phyloP scores from a whole-genome alignment of 176 grass and related monocot genomes.

The Bolboschoenus planiculmis region DNA sequence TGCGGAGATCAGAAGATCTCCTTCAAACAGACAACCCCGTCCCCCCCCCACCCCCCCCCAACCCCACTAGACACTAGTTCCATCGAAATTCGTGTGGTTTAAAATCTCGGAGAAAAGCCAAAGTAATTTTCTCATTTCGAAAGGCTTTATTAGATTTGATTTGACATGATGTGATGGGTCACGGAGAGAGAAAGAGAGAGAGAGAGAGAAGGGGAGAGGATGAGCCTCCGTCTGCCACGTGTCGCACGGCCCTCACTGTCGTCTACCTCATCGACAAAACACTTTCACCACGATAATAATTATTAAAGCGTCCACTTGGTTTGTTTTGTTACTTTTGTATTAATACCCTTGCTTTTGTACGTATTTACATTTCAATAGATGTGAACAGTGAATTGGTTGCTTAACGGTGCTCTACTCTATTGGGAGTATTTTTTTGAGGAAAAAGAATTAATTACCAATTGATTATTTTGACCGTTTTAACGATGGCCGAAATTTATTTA shows the following conservation, averaged over 20 bases:
- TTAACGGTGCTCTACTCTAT: too few relatives aligned
- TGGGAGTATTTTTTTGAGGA: too few relatives aligned
- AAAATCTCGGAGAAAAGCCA: background rate
- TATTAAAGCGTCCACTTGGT: background rate
- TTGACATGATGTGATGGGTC: slow-evolving; percentile 23
- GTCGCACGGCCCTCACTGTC: background rate
- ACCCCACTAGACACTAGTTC: background rate
- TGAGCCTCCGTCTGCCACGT: background rate
- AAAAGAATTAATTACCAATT: too few relatives aligned
- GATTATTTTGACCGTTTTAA: too few relatives aligned
- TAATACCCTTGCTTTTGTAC: background rate
- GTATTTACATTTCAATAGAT: background rate
- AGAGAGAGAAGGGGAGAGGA: background rate
- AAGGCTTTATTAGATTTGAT: slow-evolving; percentile 1
- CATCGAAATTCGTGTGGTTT: slow-evolving; percentile 17
- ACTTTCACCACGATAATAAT: background rate
- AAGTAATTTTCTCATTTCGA: background rate
- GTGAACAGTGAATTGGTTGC: background rate
- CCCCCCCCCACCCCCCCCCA: too few relatives aligned
- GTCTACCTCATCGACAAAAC: background rate
- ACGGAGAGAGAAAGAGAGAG: too few relatives aligned
- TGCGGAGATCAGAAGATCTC: slow-evolving; percentile 12
- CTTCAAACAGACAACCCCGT: background rate
- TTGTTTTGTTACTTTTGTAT: background rate
- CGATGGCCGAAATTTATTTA: too few relatives aligned